Base-by-base conservation (phyloP, 2,329 filamentous ascomycete genomes). In the Talaromyces amestolkiae region DNA sequence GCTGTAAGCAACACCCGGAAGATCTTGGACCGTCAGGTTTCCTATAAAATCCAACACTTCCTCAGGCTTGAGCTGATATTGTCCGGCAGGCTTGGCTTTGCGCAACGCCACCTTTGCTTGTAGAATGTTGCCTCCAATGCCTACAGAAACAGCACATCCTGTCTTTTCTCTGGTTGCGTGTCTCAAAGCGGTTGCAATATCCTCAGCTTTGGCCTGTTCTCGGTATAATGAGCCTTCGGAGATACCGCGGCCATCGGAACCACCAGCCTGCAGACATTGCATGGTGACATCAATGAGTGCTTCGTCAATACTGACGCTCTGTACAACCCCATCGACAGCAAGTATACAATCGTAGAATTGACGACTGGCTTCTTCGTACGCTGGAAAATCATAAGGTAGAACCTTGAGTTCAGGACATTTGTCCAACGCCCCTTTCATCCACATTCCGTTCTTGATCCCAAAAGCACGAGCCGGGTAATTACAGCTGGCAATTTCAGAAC, bases 401-500 rank as follows among this genome's bases (percentile, higher is more conserved):
- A 98, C 89, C 70, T 96, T 93, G 19, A 99, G 82, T 24, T 92
- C 87, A 0, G 94, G 89, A 73, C 93, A 99, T 19, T 95, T 77
- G 70, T 95, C 89, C 66, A 90, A 83, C 0, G 95, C 95, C 39
- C 86, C 85, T 75, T 94, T 96, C 94, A 99, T 98, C 95, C 96
- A 99, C 95, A 98, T 99, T 43, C 96, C 96, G 71, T 99, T 99
- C 74, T 93, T 97, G 63, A 99, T 84, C 1, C 94, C 94, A 71
- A 89, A 95, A 37, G 86, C 84, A 43, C 95, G 87, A 7, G 96
- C 95, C 22, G 90, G 88, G 74, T 99, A 99, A 72, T 99, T 99
- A 79, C 95, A 99, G 69, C 93, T 97, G 24, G 95, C 95, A 72
- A 99, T 98, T 74, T 99, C 95, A 0, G 94, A 97, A 0, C 92